Conservation (phyloP, 768 basidiomycete species). For the Fibroporia radiculosa region DNA sequence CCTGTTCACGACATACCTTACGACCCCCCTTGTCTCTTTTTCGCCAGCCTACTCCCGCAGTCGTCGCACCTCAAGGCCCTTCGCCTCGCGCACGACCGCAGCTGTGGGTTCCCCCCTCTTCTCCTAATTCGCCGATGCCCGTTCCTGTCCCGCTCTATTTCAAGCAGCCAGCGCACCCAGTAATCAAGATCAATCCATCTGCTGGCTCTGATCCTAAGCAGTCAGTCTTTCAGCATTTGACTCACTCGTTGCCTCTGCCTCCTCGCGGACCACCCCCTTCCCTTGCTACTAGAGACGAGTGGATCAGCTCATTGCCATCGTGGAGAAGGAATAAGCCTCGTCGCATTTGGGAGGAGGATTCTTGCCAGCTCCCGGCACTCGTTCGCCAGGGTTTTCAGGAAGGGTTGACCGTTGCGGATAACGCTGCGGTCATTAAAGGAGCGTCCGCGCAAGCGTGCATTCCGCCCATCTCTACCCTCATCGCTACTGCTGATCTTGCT, state of each 20-base stretch:
- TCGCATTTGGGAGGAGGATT: conserved; percentile 57
- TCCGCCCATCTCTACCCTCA: conserved; percentile 54
- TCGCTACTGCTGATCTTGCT: conserved; percentile 10
- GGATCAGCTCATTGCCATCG: conserved; percentile 63
- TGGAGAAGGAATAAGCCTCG: conserved; percentile 66
- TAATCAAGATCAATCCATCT: conserved; percentile 51
- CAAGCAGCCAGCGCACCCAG: conserved; percentile 53
- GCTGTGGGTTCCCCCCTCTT: conserved; percentile 19
- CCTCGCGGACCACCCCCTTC: conserved; percentile 57
- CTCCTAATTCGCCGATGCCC: conserved; percentile 62
- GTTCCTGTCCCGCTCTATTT: conserved; percentile 67
- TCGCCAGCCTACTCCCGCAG: conserved; percentile 32
- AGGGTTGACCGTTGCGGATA: conserved; percentile 72
- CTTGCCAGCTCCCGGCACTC: conserved; percentile 19
- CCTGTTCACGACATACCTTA: conserved; percentile 62
- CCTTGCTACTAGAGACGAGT: conserved; percentile 61
- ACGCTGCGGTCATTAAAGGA: conserved; percentile 84
- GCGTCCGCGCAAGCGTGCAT: conserved; percentile 75
- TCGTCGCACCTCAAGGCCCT: conserved; percentile 15
- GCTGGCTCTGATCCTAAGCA: conserved; percentile 30
- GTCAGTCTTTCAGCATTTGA: conserved; percentile 45
- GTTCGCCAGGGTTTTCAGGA: conserved; percentile 52
- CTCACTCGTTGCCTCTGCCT: conserved; percentile 51
- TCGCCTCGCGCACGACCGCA: conserved; percentile 21
- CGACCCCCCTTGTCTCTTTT: conserved; percentile 45